Conservation (phyloP, 2,329 filamentous ascomycete species). For the Alternaria atra region DNA sequence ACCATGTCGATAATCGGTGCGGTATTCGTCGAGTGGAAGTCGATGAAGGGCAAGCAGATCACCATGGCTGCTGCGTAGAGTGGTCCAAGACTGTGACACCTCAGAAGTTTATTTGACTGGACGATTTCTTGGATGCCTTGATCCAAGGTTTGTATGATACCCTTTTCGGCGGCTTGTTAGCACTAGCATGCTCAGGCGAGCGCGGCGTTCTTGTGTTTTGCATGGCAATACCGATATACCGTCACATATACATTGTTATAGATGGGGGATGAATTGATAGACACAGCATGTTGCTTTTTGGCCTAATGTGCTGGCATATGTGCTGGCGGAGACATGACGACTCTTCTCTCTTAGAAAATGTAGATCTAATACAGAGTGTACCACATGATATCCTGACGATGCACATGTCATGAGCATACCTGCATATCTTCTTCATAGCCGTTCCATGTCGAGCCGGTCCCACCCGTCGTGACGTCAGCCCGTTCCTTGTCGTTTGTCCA, state of each 20-base stretch:
- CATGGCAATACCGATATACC: neutral
- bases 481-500: neutral
- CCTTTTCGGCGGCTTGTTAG: constrained; percentile 9
- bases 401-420: neutral
- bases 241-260: constrained; percentile 12
- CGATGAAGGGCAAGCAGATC: constrained; percentile 67
- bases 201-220: constrained; percentile 13
- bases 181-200: constrained; percentile 9
- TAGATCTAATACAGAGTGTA: neutral
- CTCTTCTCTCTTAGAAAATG: constrained; percentile 16
- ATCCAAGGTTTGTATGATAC: constrained; percentile 12
- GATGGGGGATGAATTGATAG: neutral
- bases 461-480: constrained; percentile 13
- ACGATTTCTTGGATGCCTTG: neutral
- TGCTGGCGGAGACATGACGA: neutral
- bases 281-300: neutral
- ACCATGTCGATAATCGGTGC: constrained; percentile 65
- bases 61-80: constrained; percentile 46
- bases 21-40: constrained; percentile 69
- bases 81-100: neutral
- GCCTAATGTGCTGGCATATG: neutral
- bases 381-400: neutral
- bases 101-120: constrained; percentile 4
- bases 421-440: neutral
- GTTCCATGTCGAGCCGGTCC: neutral